Conservation (phyloP, 2,329 filamentous ascomycete species). For the Penicillium palitans region DNA sequence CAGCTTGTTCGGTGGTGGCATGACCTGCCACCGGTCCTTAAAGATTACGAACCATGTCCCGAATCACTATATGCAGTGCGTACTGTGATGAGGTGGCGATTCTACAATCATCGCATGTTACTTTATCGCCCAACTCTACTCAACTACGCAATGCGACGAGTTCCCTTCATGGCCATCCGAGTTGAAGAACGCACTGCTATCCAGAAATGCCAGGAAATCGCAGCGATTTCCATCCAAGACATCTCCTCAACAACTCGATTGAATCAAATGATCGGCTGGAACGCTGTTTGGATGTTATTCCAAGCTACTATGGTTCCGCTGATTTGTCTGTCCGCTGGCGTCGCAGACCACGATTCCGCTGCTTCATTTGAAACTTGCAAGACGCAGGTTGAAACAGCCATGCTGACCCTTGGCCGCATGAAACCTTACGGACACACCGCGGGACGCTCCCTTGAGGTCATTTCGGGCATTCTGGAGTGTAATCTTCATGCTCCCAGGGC, state of each 20-base stretch:
- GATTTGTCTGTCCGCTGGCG: constrained; percentile 10
- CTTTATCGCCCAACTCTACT: constrained; percentile 70
- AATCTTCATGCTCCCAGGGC: neutral
- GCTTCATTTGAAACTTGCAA: constrained; percentile 11
- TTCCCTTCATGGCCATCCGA: constrained; percentile 49
- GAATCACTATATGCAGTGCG: constrained; percentile 67
- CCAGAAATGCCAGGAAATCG: constrained; percentile 66
- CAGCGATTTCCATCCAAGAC: constrained; percentile 67
- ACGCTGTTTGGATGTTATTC: constrained; percentile 75
- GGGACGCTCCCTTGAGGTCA: constrained; percentile 13
- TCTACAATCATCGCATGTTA: constrained; percentile 72
- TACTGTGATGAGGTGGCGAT: constrained; percentile 76
- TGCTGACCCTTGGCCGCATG: constrained; percentile 13
- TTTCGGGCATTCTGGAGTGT: constrained; percentile 13
- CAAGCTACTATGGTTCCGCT: constrained; percentile 76
- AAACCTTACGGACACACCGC: constrained; percentile 16
- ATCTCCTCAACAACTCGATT: constrained; percentile 67
- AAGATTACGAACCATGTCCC: constrained; percentile 63
- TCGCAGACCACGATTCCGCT: constrained; percentile 4
- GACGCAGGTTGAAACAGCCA: constrained; percentile 15
- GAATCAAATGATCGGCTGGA: constrained; percentile 75
- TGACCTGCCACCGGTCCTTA: constrained; percentile 64
- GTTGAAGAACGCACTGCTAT: constrained; percentile 66
- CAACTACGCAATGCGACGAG: constrained; percentile 56
- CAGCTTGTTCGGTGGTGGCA: constrained; percentile 70